Evolutionary conservation across 2,329 filamentous ascomycete genomes (phyloP), one percentile per base, ranked within the genome.

Genomic region (Uncinocarpus reesii): DNA sequence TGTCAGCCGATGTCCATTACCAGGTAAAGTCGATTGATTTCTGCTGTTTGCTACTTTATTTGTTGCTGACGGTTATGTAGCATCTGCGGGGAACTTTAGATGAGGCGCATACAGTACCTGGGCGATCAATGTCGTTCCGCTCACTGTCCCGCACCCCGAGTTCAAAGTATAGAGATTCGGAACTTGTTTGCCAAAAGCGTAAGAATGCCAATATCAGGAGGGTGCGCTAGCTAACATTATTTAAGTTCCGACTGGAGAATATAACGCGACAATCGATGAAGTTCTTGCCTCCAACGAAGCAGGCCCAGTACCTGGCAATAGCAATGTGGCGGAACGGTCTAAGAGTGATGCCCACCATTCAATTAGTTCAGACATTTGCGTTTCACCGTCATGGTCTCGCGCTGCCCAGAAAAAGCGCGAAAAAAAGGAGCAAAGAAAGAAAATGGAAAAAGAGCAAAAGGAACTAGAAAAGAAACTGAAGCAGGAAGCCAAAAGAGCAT

Each of bases 241-340:
- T 42, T 3, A 29, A 43, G 46, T 36, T 11, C 40, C 46, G 8
- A 16, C 21, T 7, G 46, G 29, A 15, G 46, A 48, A 37, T 36
- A 26, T n/a, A 38, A 16, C 3, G 38, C 40, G 16, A 43, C 46
- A 2, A 48, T 42, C 15, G 46, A 48, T 16, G 32, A 48, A 29
- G 46, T 42, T 13, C 38, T 43, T 7, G 36, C 38, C 16, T 42
- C 31, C 1, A 42, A 48, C 28, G 23, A 63, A 70, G 60, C 59
- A 62, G 40, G 40, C 13, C 32, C 34, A 26, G 28, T 20, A 58
- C 61, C 61, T 61, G 66, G 64, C 63, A 64, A 62, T 62, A 68
- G 70, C 65, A 70, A 49, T 2, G 18, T 13, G 7, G 37, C 5
- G 20, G 36, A 50, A 28, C 13, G 18, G 2, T 20, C 20, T 11